These are phyloP conservation scores for Porcisia hertigi DNA, from an alignment of 208 protist species.

Conservation along the genomic window DNA sequence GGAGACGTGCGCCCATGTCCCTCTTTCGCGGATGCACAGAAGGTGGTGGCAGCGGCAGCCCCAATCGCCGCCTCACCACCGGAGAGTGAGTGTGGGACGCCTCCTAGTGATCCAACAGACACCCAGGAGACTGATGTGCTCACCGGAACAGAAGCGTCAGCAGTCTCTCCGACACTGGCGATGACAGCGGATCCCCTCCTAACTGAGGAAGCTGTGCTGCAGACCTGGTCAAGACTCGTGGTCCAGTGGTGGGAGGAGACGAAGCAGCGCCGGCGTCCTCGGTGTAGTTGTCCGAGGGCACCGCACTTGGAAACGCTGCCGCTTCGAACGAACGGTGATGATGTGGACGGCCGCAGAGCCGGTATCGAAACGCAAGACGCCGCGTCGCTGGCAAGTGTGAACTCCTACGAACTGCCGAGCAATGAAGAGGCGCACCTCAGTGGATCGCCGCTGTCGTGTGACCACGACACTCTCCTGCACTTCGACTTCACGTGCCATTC, in stretches of 20 bases:
- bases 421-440: background rate
- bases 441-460: conserved; percentile 9
- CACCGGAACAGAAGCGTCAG: background rate
- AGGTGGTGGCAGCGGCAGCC: background rate
- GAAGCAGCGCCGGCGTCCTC: conserved; percentile 21
- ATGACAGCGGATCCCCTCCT: background rate
- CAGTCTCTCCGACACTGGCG: background rate
- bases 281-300: conserved; percentile 8
- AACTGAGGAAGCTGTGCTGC: conserved; percentile 15
- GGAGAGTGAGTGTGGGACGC: background rate
- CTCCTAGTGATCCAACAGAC: background rate
- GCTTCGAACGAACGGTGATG: conserved; percentile 1
- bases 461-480: conserved; percentile 24
- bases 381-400: conserved; percentile 15
- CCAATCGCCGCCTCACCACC: background rate
- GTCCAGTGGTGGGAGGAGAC: conserved; percentile 33
- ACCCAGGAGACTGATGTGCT: background rate
- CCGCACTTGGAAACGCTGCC: conserved; percentile 1
- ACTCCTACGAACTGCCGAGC: conserved; percentile 16
- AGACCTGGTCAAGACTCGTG: conserved; percentile 25
- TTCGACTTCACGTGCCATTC: conserved; percentile 28
- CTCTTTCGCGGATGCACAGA: conserved; percentile 18
- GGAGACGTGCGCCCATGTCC: conserved; percentile 17
- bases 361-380: conserved; percentile 9
- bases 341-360: conserved; percentile 1